Percentiles rank a stretch among this genome's conserved stretches.
phyloP scores from a whole-genome alignment of 192 early-diverging fungal genomes.

The Mortierella antarctica region DNA sequence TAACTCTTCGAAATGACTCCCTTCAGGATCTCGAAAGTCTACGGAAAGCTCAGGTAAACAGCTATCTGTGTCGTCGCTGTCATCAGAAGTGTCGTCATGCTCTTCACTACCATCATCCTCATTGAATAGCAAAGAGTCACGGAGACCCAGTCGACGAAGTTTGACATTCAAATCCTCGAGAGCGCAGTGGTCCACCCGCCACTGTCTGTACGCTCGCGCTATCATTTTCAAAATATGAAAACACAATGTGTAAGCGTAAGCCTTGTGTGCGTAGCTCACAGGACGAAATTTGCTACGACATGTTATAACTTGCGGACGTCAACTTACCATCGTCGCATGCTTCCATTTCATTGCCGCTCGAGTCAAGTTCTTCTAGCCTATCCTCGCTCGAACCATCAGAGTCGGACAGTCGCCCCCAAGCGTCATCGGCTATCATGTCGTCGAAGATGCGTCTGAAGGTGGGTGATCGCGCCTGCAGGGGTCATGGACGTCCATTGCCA shows the following conservation, averaged over 20 bases:
- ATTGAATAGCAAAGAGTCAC: not conserved
- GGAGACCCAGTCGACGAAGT: not conserved
- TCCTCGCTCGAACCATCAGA: not conserved
- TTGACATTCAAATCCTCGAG: not conserved
- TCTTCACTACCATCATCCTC: not conserved
- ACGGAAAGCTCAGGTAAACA: conserved; percentile 17
- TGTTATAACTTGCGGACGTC: no score
- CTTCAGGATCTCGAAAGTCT: conserved; percentile 15
- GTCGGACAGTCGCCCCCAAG: conserved; percentile 14
- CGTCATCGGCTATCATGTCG: conserved; percentile 27
- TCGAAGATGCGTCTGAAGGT: conserved; percentile 34
- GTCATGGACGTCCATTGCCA: not conserved
- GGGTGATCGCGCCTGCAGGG: conserved; percentile 25
- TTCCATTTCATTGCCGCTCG: not conserved
- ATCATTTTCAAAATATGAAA: no score
- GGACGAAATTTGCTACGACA: no score
- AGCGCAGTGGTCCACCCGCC: no score
- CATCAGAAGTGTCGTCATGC: not conserved
- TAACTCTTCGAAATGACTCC: conserved; percentile 18
- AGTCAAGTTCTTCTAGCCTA: not conserved
- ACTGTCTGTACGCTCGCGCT: no score
- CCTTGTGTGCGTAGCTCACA: no score
- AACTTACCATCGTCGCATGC: not conserved
- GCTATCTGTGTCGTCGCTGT: not conserved
- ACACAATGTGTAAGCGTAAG: no score